These are phyloP conservation scores for Diplosphaera chodatii DNA, from an alignment of 139 green algal genomes.

Conservation along the genomic window DNA sequence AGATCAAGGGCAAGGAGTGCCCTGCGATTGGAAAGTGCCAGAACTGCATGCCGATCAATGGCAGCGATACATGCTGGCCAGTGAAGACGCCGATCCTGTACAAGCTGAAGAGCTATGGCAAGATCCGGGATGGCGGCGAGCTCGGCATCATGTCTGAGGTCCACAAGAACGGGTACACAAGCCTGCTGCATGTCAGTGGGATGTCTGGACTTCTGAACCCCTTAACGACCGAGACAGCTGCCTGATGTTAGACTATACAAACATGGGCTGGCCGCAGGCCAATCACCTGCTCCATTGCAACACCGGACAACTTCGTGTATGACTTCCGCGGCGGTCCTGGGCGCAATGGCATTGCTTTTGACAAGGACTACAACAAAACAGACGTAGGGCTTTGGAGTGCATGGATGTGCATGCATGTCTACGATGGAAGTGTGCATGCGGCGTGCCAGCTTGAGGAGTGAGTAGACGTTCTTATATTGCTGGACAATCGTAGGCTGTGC, in stretches of 20 bases:
- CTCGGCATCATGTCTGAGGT: conserved; percentile 43
- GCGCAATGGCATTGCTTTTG: conserved; percentile 21
- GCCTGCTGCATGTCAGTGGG: too few species aligned
- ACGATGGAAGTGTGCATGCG: too few species aligned
- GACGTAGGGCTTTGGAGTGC: too few species aligned
- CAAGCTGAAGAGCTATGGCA: conserved; percentile 31
- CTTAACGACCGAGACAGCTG: too few species aligned
- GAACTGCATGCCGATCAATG: conserved; percentile 50
- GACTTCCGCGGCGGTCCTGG: conserved; percentile 36
- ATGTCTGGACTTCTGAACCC: too few species aligned
- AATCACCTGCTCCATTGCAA: conserved; percentile 45
- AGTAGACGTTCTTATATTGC: too few species aligned
- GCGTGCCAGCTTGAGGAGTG: too few species aligned
- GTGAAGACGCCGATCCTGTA: conserved; percentile 45
- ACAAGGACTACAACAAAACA: conserved; percentile 13
- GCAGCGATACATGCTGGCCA: conserved; percentile 41
- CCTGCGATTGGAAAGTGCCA: conserved; percentile 34
- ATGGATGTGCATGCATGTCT: too few species aligned
- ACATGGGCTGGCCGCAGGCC: conserved; percentile 21
- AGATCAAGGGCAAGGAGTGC: conserved; percentile 28
- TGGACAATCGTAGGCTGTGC: too few species aligned
- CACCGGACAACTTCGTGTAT: conserved; percentile 43
- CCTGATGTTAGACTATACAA: too few species aligned
- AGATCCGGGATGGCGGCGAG: conserved; percentile 13
- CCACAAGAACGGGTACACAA: conserved; percentile 1